phyloP scores from a whole-genome alignment of 495 filamentous ascomycete species.

The Pseudevernia furfuracea region DNA sequence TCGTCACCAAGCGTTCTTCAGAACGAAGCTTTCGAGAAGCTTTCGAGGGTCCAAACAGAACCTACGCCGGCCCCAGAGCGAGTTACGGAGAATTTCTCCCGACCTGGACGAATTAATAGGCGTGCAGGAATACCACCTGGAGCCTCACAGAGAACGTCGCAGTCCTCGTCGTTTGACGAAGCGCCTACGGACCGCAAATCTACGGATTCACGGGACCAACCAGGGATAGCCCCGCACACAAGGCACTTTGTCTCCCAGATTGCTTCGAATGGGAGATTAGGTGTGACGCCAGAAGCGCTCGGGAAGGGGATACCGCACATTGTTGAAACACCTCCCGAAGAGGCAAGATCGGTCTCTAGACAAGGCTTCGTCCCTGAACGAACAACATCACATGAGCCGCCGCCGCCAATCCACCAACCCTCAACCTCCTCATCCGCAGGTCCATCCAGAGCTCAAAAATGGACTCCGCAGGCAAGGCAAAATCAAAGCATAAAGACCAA shows the following conservation, averaged over 20 bases:
- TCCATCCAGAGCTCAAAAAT: slow-evolving; percentile 20
- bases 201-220: slow-evolving; percentile 14
- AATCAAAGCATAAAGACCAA: slow-evolving; percentile 22
- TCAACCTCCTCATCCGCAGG: slow-evolving; percentile 24
- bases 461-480: slow-evolving; percentile 21
- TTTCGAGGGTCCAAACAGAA: slow-evolving; percentile 69
- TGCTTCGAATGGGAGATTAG: slow-evolving; percentile 44
- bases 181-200: slow-evolving; percentile 9
- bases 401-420: slow-evolving; percentile 26
- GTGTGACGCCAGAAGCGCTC: slow-evolving; percentile 30
- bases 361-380: slow-evolving; percentile 38
- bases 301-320: slow-evolving; percentile 56
- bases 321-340: slow-evolving; percentile 53
- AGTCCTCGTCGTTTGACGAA: slow-evolving; percentile 21
- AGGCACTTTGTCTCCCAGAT: slow-evolving; percentile 29
- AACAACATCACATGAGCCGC: slow-evolving; percentile 48
- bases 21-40: slow-evolving; percentile 44
- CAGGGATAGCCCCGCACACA: slow-evolving; percentile 17
- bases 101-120: slow-evolving; percentile 24
- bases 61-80: slow-evolving; percentile 42
- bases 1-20: slow-evolving; percentile 34
- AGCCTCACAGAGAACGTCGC: slow-evolving; percentile 9
- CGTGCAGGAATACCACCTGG: slow-evolving; percentile 17
- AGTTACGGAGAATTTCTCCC: slow-evolving; percentile 26
- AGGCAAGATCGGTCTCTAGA: slow-evolving; percentile 28